Evolutionary conservation across 2,329 filamentous ascomycete genomes (phyloP).

Genomic region (Ophiostoma piceae): DNA sequence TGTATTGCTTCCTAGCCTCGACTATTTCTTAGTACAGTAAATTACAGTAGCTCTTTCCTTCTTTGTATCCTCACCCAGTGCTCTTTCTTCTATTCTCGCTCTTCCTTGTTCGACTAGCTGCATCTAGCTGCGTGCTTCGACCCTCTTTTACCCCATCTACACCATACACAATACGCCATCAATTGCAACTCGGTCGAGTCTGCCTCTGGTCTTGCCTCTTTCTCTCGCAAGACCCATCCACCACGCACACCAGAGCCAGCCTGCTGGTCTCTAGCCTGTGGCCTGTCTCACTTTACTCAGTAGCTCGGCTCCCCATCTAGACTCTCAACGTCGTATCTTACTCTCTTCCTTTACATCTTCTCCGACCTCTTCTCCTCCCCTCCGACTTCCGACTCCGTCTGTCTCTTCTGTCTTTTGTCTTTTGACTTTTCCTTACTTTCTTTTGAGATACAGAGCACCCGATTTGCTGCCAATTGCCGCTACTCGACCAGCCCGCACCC

Average conservation of each 20-base stretch:
- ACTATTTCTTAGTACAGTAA: background rate
- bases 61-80: background rate
- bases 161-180: background rate
- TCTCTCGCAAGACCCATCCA: background rate
- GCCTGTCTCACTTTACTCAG: background rate
- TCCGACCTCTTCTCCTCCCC: background rate
- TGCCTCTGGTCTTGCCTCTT: background rate
- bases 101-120: constrained; percentile 7
- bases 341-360: background rate
- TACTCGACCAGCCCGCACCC: background rate
- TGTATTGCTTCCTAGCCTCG: background rate
- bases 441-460: too few species aligned
- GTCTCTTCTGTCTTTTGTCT: background rate
- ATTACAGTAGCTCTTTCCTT: background rate
- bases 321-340: background rate
- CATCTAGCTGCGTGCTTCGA: background rate
- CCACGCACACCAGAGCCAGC: background rate
- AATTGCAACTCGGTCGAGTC: background rate
- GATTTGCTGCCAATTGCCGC: background rate
- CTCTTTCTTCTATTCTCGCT: background rate
- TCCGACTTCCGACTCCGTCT: background rate
- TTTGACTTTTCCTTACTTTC: too few species aligned
- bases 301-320: background rate
- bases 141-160: constrained; percentile 10
- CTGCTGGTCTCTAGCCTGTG: background rate